phyloP scores from a whole-genome alignment of 331 rosid genomes.

The Phaseolus coccineus region DNA sequence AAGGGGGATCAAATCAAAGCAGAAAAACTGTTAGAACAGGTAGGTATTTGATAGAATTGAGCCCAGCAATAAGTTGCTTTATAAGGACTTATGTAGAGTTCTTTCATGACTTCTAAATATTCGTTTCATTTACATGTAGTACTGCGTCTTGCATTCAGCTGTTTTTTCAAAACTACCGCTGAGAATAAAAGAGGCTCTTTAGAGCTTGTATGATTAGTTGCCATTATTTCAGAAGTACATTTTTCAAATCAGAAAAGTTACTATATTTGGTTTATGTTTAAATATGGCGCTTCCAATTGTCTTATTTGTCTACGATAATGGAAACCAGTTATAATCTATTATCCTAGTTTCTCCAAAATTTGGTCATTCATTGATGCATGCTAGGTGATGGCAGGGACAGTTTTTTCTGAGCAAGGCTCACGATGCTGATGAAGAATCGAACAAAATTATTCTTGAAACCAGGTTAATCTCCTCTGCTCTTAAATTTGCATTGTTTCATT shows the following conservation, averaged over 20 bases:
- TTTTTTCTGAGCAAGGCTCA: constrained; percentile 62
- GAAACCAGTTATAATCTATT: neutral
- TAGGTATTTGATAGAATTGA: constrained; percentile 42
- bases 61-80: constrained; percentile 26
- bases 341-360: constrained; percentile 26
- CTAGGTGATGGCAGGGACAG: constrained; percentile 65
- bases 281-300: constrained; percentile 2
- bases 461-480: constrained; percentile 54
- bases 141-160: neutral
- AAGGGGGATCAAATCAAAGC: constrained; percentile 66
- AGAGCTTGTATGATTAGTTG: constrained; percentile 13
- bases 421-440: constrained; percentile 82
- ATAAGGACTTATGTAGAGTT: neutral
- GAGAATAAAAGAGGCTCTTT: constrained; percentile 8
- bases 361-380: constrained; percentile 28
- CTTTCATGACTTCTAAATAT: constrained; percentile 3
- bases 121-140: neutral
- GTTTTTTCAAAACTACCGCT: neutral
- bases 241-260: constrained; percentile 8
- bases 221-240: constrained; percentile 16
- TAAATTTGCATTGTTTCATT: constrained; percentile 16
- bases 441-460: constrained; percentile 62
- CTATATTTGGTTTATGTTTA: constrained; percentile 15
- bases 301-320: constrained; percentile 11
- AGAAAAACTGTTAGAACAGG: constrained; percentile 65